Evolutionary conservation across 2,329 filamentous ascomycete species (phyloP).

Genomic region (Fusarium odoratissimum): DNA sequence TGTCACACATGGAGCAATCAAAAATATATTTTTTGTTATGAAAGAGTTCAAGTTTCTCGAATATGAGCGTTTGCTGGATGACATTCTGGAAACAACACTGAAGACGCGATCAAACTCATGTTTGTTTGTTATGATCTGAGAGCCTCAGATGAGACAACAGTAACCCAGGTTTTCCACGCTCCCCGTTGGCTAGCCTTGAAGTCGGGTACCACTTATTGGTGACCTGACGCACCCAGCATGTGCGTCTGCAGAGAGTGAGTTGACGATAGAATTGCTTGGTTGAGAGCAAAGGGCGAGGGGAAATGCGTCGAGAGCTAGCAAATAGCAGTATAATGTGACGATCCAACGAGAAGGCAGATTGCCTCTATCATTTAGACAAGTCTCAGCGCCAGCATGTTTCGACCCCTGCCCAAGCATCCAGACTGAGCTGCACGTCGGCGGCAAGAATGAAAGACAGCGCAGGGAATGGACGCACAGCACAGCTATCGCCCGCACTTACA

Average conservation of each 20-base stretch:
- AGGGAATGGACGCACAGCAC: conserved; percentile 8
- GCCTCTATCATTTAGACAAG: conserved; percentile 15
- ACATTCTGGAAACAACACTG: conserved; percentile 11
- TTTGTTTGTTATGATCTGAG: conserved; percentile 44
- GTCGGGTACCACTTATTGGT: conserved; percentile 34
- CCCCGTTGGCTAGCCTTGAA: conserved; percentile 17
- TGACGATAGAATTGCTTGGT: conserved; percentile 33
- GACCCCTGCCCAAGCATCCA: conserved; percentile 28
- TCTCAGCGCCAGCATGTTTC: conserved; percentile 32
- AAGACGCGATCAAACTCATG: conserved; percentile 36
- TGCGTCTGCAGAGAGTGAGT: conserved; percentile 31
- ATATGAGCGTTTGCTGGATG: conserved; percentile 13
- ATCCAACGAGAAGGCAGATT: conserved; percentile 30
- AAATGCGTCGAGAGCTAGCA: conserved; percentile 19
- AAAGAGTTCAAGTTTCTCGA: conserved; percentile 13
- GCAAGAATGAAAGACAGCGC: conserved; percentile 32
- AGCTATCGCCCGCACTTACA: conserved; percentile 22
- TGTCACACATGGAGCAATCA: conserved; percentile 24
- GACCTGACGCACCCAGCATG: conserved; percentile 20
- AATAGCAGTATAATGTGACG: conserved; percentile 23
- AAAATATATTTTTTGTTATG: conserved; percentile 8
- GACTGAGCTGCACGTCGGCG: conserved; percentile 31
- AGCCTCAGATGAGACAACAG: conserved; percentile 39
- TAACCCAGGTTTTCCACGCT: conserved; percentile 18
- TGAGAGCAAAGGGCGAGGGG: conserved; percentile 24